Conservation (phyloP, 192 early-diverging fungal species). For the Haplosporangium gracile region DNA sequence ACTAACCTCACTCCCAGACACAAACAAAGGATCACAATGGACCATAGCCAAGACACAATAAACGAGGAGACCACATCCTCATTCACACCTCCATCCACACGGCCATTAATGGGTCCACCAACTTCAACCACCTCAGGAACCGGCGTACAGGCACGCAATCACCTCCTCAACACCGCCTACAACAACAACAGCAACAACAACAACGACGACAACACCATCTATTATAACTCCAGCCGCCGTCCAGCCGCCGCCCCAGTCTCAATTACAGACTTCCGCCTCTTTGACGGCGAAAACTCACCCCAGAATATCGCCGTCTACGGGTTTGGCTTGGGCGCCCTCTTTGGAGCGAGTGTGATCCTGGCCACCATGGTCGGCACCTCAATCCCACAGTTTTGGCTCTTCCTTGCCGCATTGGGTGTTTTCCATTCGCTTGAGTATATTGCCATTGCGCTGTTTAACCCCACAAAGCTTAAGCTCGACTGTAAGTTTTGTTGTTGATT, state of each 20-base stretch:
- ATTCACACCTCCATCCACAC: conserved; percentile 11
- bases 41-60: conserved; percentile 13
- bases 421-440: conserved; percentile 94
- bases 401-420: conserved; percentile 70
- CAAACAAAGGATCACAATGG: neutral
- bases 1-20: too few relatives aligned
- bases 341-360: conserved; percentile 67
- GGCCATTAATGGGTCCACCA: neutral
- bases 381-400: conserved; percentile 75
- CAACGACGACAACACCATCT: neutral
- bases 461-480: conserved; percentile 74
- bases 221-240: neutral
- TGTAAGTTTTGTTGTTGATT: conserved; percentile 63
- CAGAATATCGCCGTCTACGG: conserved; percentile 88
- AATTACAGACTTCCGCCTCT: conserved; percentile 65
- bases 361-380: conserved; percentile 41
- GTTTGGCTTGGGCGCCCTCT: conserved; percentile 74
- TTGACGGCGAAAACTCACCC: conserved; percentile 76
- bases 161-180: conserved; percentile 1
- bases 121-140: neutral
- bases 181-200: neutral
- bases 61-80: conserved; percentile 29
- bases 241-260: conserved; percentile 12
- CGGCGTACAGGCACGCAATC: neutral
- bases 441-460: conserved; percentile 85